Conservation (phyloP, 2,329 filamentous ascomycete species). For the Penicillium corylophilum region DNA sequence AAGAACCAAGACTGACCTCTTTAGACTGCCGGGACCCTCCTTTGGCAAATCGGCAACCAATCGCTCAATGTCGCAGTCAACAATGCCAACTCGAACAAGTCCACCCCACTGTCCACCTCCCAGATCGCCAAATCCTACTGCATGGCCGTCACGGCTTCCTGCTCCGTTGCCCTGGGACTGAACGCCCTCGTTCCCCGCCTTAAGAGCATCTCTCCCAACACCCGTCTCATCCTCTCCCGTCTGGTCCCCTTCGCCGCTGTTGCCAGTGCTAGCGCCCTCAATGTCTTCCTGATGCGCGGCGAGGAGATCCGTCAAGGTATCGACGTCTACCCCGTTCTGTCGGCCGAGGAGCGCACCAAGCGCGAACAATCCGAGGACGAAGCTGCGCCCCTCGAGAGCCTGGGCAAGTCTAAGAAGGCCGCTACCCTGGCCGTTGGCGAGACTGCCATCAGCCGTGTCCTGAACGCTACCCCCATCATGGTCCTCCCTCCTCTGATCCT, state of each 20-base stretch:
- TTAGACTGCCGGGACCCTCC: slow-evolving; percentile 76
- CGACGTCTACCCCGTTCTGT: slow-evolving; percentile 82
- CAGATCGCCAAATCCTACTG: slow-evolving; percentile 87
- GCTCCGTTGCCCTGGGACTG: slow-evolving; percentile 86
- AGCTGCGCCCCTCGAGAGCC: slow-evolving; percentile 59
- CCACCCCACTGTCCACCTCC: slow-evolving; percentile 76
- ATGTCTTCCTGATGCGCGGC: slow-evolving; percentile 96
- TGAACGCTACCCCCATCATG: slow-evolving; percentile 97
- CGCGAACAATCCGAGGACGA: slow-evolving; percentile 61
- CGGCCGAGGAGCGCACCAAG: slow-evolving; percentile 64
- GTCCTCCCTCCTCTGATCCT: slow-evolving; percentile 85
- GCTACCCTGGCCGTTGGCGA: slow-evolving; percentile 87
- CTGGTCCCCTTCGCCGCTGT: slow-evolving; percentile 96
- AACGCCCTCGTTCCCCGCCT: slow-evolving; percentile 87
- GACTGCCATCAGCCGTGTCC: slow-evolving; percentile 84
- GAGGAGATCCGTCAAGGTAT: slow-evolving; percentile 94
- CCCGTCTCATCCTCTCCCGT: slow-evolving; percentile 74
- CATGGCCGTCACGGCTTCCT: slow-evolving; percentile 87
- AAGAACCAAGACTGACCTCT: neutral
- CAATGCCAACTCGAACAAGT: slow-evolving; percentile 97
- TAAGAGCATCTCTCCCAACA: slow-evolving; percentile 70
- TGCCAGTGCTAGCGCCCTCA: slow-evolving; percentile 83
- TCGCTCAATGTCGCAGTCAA: slow-evolving; percentile 98
- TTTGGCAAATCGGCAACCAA: slow-evolving; percentile 96
- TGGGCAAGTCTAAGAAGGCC: slow-evolving; percentile 86